Evolutionary conservation across 495 filamentous ascomycete species (phyloP).

Genomic region (Bombardia bombarda): DNA sequence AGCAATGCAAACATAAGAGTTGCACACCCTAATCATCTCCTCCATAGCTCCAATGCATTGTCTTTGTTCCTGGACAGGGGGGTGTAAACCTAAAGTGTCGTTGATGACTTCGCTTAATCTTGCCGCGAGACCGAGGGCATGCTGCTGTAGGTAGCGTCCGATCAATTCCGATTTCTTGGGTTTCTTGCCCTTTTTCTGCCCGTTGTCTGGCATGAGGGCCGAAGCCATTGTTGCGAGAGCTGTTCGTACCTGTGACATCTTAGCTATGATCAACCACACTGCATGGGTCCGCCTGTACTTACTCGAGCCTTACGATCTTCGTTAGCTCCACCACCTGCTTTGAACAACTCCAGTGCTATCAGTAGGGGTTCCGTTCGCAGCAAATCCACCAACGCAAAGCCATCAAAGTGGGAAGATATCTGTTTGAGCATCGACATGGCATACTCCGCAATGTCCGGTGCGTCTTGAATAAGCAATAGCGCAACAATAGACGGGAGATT

Average conservation of each 20-base stretch:
- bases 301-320: conserved; percentile 48
- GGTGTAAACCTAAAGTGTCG: conserved; percentile 46
- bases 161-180: conserved; percentile 48
- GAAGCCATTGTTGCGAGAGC: conserved; percentile 62
- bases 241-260: conserved; percentile 41
- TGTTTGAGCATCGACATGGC: conserved; percentile 60
- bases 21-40: conserved; percentile 74
- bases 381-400: conserved; percentile 56
- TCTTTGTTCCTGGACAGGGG: conserved; percentile 54
- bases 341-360: conserved; percentile 76
- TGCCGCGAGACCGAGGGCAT: conserved; percentile 83
- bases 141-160: conserved; percentile 77
- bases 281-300: too few species aligned
- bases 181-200: conserved; percentile 30
- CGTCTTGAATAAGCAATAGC: conserved; percentile 66
- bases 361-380: conserved; percentile 67
- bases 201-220: conserved; percentile 47
- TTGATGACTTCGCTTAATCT: conserved; percentile 77
- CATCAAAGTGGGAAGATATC: conserved; percentile 60
- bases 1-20: conserved; percentile 61
- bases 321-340: conserved; percentile 63
- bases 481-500: conserved; percentile 77
- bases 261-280: too few species aligned
- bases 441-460: conserved; percentile 53
- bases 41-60: conserved; percentile 74